These are phyloP conservation scores for Yarrowia keelungensis DNA, from an alignment of 805 yeast genomes.

Conservation along the genomic window DNA sequence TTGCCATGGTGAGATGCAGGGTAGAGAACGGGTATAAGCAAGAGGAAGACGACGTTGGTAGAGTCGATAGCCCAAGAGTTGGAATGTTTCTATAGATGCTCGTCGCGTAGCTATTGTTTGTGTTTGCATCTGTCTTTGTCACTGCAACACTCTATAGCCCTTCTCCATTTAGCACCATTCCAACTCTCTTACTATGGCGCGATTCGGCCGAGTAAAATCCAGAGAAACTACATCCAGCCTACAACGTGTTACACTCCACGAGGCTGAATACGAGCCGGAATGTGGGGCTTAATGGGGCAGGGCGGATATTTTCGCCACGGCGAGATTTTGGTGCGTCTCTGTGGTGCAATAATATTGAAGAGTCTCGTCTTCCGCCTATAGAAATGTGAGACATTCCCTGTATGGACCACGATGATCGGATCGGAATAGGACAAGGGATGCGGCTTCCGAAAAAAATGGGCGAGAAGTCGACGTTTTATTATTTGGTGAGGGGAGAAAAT, in stretches of 20 bases:
- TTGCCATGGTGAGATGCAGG: neutral
- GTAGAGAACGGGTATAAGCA: neutral
- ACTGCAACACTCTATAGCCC: no score
- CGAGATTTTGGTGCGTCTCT: neutral
- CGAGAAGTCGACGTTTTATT: no score
- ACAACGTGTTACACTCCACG: neutral
- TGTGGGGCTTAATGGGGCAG: neutral
- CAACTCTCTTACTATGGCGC: neutral
- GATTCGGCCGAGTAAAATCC: neutral
- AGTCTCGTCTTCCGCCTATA: no score
- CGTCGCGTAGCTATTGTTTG: no score
- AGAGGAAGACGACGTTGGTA: no score
- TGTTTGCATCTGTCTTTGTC: no score
- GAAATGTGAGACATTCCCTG: neutral
- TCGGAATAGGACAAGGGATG: neutral
- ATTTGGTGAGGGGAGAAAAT: no score
- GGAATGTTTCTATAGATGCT: no score
- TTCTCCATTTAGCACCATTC: no score
- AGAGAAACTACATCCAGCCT: no score
- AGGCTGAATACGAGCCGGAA: constrained; percentile 6
- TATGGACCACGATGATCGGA: neutral
- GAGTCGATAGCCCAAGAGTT: no score
- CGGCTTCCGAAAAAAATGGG: neutral
- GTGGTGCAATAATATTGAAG: no score
- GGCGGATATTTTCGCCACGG: neutral